A percentile compares a stretch with the other conserved stretches of the same genome.
Evolutionary conservation across 176 grass and related monocot species (phyloP).

Genomic region (Aegilops speltoides): DNA sequence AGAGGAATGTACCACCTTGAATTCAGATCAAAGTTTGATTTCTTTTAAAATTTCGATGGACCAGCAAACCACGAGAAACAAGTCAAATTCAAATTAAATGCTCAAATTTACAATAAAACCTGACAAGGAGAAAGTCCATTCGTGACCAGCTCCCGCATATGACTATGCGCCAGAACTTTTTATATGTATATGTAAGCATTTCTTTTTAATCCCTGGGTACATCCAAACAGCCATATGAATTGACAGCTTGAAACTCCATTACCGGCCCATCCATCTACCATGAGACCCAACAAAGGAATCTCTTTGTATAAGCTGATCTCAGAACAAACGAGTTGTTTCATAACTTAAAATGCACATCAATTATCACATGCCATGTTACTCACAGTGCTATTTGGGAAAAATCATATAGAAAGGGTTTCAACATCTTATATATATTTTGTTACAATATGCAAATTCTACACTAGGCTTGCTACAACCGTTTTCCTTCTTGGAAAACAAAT

Average conservation of each 20-base stretch:
- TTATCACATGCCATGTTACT: neutral
- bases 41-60: neutral
- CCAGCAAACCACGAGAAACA: neutral
- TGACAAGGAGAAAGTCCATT: neutral
- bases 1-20: neutral
- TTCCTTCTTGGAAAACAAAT: neutral
- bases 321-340: neutral
- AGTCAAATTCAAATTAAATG: neutral
- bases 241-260: neutral
- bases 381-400: neutral
- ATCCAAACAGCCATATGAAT: slow-evolving; percentile 7
- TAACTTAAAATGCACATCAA: neutral
- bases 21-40: neutral
- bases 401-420: neutral
- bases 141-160: neutral
- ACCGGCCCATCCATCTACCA: neutral
- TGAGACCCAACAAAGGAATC: neutral
- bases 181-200: neutral
- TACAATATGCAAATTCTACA: neutral
- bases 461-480: neutral
- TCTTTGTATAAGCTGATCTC: neutral
- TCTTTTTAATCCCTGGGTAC: slow-evolving; percentile 10
- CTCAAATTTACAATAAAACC: neutral
- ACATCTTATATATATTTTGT: neutral
- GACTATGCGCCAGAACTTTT: neutral